Conservation (phyloP, 2,329 filamentous ascomycete species). For the Cladosporium oxysporum region DNA sequence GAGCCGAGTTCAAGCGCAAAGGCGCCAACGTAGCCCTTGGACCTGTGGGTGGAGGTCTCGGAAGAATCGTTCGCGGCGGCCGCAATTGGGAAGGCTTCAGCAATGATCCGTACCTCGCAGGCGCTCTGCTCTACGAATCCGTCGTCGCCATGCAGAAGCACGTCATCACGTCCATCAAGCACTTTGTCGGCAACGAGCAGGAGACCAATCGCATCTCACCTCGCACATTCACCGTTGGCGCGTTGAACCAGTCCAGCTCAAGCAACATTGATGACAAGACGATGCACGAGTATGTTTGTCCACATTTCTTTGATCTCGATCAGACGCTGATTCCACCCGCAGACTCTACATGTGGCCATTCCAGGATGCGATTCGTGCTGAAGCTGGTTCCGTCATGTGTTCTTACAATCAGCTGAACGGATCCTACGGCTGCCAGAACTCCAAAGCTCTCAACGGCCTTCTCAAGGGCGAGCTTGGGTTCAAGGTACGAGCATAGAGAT, state of each 20-base stretch:
- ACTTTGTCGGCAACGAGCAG: constrained; percentile 36
- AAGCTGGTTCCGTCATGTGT: constrained; percentile 70
- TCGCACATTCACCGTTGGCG: constrained; percentile 42
- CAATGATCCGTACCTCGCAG: constrained; percentile 33
- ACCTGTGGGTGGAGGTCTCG: constrained; percentile 49
- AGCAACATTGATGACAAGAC: constrained; percentile 39
- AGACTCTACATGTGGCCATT: constrained; percentile 54
- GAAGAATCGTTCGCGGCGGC: constrained; percentile 34
- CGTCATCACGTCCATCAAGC: constrained; percentile 44
- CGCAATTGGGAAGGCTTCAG: constrained; percentile 36
- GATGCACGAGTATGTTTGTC: constrained; percentile 54
- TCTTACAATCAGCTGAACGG: constrained; percentile 72
- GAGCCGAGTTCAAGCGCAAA: constrained; percentile 37
- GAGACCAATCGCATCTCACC: constrained; percentile 32
- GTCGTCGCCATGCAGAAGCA: constrained; percentile 44
- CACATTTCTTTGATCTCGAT: background rate
- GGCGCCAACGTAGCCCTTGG: constrained; percentile 36
- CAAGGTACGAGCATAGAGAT: constrained; percentile 7
- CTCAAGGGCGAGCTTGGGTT: constrained; percentile 62
- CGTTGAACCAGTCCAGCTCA: constrained; percentile 45
- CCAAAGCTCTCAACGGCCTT: constrained; percentile 60
- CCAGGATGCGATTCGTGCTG: constrained; percentile 66
- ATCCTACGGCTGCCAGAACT: constrained; percentile 66
- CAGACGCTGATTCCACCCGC: background rate
- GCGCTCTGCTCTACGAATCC: constrained; percentile 32